Base-by-base conservation (phyloP, 2,329 filamentous ascomycete genomes). In the Neospermospora avenae region DNA sequence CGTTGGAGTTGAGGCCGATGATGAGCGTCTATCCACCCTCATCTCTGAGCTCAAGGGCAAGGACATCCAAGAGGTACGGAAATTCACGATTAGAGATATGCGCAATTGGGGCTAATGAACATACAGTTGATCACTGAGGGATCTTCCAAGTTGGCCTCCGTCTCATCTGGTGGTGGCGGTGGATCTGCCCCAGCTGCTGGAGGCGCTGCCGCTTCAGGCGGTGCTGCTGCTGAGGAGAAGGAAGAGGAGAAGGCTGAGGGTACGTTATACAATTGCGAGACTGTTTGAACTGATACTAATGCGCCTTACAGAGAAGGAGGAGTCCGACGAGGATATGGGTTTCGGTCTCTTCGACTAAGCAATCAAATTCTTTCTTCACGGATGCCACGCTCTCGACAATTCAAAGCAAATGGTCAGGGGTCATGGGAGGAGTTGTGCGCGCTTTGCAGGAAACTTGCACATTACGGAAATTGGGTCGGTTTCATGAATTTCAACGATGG, bases 1-100 rank as follows among this genome's bases (percentile, higher is more conserved):
- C 71, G 95, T 98, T 76, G 95, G 95, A 74, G 92, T 97, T 71
- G 95, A 99, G 82, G 89, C 90, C 71, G 95, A 98, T 73, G 78
- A 83, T 66, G 91, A 95, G 67, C 93, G 95, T 76, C 87, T 98
- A 72, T 78, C 86, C 69, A 88, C 87, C 79, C 89, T 99, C 78
- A 80, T 99, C 78, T 83, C 85, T 70, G 95, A 99, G 89, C 89
- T 96, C 69, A 75, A 93, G 78, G 91, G 86, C 88, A 96, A 96
- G 84, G 83, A 89, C 82, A 87, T 99, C 85, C 87, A 93, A 80
- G 86, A 96, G 86, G 93, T 96, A 84, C 75, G 67, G 67, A 70
- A 55, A 49, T 20, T 71, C 37, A 68, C 60, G 55, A 28, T 35
- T 45, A 35, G 34, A 56, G 24, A 58, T 71, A 74, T 71, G 67